Conservation (phyloP, 352 stramenopile genomes). For the Thalassiosira oceanica region DNA sequence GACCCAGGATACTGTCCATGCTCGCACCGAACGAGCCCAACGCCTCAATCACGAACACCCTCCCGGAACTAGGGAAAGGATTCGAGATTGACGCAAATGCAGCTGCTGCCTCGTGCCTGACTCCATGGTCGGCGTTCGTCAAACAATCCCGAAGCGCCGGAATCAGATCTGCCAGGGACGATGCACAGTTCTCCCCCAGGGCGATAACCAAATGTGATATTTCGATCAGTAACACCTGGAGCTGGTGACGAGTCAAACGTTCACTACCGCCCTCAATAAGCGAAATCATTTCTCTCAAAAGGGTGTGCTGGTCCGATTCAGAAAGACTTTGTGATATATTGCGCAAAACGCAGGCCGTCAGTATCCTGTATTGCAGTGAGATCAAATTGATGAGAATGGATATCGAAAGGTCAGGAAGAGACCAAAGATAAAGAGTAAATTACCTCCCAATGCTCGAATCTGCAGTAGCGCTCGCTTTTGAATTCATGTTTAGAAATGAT, state of each 20-base stretch:
- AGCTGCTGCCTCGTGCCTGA: conserved; percentile 76
- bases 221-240: conserved; percentile 79
- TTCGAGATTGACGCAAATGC: conserved; percentile 62
- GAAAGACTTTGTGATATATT: conserved; percentile 66
- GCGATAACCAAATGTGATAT: conserved; percentile 76
- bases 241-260: conserved; percentile 67
- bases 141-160: conserved; percentile 61
- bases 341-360: conserved; percentile 58
- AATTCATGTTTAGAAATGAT: conserved; percentile 29
- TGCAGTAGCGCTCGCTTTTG: conserved; percentile 37
- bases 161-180: conserved; percentile 62
- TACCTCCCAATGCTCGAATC: conserved; percentile 53
- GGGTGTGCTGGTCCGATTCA: conserved; percentile 65
- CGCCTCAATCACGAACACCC: conserved; percentile 58
- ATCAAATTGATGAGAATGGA: not conserved
- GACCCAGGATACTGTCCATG: conserved; percentile 46
- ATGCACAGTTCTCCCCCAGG: conserved; percentile 66
- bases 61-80: conserved; percentile 59
- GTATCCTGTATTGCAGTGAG: conserved; percentile 19
- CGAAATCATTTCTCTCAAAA: conserved; percentile 53
- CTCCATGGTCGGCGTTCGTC: conserved; percentile 66
- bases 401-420: no score
- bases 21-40: conserved; percentile 42
- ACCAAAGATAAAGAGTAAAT: no score
- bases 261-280: conserved; percentile 12